Evolutionary conservation across 176 grass and related monocot species (phyloP).

Genomic region (Otatea glauca): DNA sequence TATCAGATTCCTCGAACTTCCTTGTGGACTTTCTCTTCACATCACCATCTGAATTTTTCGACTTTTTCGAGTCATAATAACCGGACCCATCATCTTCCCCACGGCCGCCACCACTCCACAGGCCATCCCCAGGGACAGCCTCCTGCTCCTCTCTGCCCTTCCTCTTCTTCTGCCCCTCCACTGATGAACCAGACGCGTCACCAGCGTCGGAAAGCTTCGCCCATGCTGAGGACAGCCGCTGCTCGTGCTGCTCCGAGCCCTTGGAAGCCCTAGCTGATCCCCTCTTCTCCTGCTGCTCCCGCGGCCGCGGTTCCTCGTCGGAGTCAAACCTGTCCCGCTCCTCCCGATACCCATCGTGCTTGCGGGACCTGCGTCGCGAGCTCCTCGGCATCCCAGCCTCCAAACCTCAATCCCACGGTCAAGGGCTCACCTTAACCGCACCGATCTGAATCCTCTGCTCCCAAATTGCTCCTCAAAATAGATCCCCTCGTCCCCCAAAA

Average conservation of each 20-base stretch:
- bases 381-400: conserved; percentile 43
- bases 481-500: not conserved
- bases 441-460: not conserved
- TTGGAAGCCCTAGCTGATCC: not conserved
- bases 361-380: conserved; percentile 30
- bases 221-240: not conserved
- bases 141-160: conserved; percentile 32
- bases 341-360: conserved; percentile 26
- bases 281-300: conserved; percentile 20
- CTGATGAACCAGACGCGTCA: not conserved
- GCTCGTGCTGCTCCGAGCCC: conserved; percentile 16
- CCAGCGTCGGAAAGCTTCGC: not conserved
- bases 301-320: conserved; percentile 5
- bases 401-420: conserved; percentile 7
- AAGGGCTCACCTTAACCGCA: not conserved
- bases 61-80: conserved; percentile 32
- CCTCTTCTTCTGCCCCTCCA: conserved; percentile 35
- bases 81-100: not conserved
- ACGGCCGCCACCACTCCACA: not conserved
- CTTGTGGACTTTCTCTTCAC: conserved; percentile 2
- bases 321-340: conserved; percentile 40
- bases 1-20: conserved; percentile 29
- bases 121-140: not conserved
- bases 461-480: not conserved
- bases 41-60: conserved; percentile 8